Evolutionary conservation across 805 yeast genomes (phyloP).

Genomic region (Alloascoidea africana): DNA sequence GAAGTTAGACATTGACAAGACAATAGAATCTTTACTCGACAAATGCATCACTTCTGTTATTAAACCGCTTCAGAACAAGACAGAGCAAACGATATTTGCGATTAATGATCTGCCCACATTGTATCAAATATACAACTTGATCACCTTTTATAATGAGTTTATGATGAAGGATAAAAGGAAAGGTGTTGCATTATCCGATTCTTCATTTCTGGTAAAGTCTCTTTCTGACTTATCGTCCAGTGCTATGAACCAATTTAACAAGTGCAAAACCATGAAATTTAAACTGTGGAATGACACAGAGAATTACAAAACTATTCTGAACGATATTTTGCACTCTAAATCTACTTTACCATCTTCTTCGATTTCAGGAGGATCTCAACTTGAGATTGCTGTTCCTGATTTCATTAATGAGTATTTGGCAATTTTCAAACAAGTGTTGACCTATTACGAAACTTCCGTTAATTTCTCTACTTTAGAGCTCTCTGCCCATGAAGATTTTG

Average conservation of each 20-base stretch:
- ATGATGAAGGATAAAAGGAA: constrained; percentile 23
- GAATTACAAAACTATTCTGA: constrained; percentile 8
- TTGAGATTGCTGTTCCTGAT: not conserved
- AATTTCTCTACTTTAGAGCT: not conserved
- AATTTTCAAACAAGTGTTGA: not conserved
- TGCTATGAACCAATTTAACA: constrained; percentile 19
- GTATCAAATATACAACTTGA: constrained; percentile 42
- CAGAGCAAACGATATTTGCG: constrained; percentile 54
- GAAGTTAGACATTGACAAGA: constrained; percentile 16
- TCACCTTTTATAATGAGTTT: constrained; percentile 45
- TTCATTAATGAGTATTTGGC: not conserved
- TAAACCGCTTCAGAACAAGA: constrained; percentile 42
- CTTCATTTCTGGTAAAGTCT: constrained; percentile 12
- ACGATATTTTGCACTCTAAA: constrained; percentile 1
- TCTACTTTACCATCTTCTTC: not conserved
- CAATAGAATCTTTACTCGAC: constrained; percentile 25
- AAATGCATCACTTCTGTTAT: constrained; percentile 37
- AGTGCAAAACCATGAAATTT: constrained; percentile 23
- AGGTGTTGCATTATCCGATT: constrained; percentile 5
- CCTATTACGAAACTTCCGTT: not conserved
- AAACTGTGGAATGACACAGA: constrained; percentile 23
- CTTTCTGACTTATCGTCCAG: constrained; percentile 11
- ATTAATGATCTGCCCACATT: constrained; percentile 43
- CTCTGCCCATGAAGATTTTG: not conserved
- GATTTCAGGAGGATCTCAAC: not conserved